These are phyloP conservation scores for Mucuna pruriens DNA, from an alignment of 306 rosid species.

Conservation along the genomic window DNA sequence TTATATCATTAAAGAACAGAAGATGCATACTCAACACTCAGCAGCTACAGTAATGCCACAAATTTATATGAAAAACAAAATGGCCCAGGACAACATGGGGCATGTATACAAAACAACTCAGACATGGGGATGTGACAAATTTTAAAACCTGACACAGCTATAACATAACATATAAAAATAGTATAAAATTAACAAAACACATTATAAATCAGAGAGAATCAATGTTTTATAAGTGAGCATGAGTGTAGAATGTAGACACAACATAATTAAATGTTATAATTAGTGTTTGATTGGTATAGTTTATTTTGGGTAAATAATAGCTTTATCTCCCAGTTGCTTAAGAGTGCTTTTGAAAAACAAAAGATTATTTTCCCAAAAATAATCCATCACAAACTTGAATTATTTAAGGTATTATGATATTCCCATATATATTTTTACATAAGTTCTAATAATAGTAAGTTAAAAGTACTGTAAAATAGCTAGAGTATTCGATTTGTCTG, in stretches of 20 bases:
- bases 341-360: not conserved
- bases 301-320: not conserved
- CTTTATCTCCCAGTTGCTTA: not conserved
- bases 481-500: not conserved
- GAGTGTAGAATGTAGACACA: not conserved
- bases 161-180: not conserved
- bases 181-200: not conserved
- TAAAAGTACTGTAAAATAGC: too few species aligned
- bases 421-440: not conserved
- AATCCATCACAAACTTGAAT: not conserved
- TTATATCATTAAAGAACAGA: too few species aligned
- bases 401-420: not conserved
- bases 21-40: not conserved
- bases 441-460: not conserved
- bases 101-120: not conserved
- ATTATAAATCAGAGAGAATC: not conserved
- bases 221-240: not conserved
- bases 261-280: not conserved
- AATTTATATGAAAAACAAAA: not conserved
- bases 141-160: not conserved
- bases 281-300: not conserved
- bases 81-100: not conserved
- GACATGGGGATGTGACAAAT: not conserved
- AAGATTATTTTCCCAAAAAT: not conserved
- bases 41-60: not conserved